These are phyloP conservation scores for Darksidea phi DNA, from an alignment of 495 filamentous ascomycete species.

Conservation along the genomic window DNA sequence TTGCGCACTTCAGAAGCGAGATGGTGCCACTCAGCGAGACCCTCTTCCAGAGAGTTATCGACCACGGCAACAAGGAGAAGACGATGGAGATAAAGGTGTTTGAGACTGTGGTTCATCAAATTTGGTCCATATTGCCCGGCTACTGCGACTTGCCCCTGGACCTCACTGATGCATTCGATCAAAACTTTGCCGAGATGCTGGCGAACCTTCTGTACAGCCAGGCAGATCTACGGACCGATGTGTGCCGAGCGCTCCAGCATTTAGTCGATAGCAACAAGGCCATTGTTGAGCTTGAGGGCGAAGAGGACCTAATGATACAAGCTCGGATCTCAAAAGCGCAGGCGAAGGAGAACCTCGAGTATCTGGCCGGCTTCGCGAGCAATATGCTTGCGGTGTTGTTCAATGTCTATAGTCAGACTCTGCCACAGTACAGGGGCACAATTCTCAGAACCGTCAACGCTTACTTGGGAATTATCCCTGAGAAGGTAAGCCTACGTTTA, in stretches of 20 bases:
- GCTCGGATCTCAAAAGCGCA: conserved; percentile 69
- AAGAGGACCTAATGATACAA: conserved; percentile 67
- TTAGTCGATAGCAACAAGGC: conserved; percentile 89
- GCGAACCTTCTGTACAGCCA: conserved; percentile 92
- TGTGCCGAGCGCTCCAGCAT: conserved; percentile 80
- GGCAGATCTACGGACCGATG: conserved; percentile 75
- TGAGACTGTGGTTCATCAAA: conserved; percentile 91
- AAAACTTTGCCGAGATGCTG: conserved; percentile 84
- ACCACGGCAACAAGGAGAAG: conserved; percentile 75
- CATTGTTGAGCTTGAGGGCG: conserved; percentile 58
- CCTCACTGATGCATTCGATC: conserved; percentile 67
- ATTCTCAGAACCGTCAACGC: conserved; percentile 93
- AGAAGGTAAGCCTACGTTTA: conserved; percentile 48
- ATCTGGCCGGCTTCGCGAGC: conserved; percentile 73
- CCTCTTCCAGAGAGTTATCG: conserved; percentile 84
- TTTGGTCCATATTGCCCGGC: conserved; percentile 91
- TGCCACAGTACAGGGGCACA: conserved; percentile 85
- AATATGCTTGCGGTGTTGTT: conserved; percentile 93
- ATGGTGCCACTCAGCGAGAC: conserved; percentile 84
- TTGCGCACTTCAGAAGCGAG: conserved; percentile 79
- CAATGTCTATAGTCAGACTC: conserved; percentile 94
- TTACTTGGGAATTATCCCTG: conserved; percentile 81
- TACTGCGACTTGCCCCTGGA: conserved; percentile 92
- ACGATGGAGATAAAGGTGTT: conserved; percentile 95
- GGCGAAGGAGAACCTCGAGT: conserved; percentile 73